Base-by-base conservation (phyloP, 176 grass and related monocot genomes). In the Panicum miliaceum region DNA sequence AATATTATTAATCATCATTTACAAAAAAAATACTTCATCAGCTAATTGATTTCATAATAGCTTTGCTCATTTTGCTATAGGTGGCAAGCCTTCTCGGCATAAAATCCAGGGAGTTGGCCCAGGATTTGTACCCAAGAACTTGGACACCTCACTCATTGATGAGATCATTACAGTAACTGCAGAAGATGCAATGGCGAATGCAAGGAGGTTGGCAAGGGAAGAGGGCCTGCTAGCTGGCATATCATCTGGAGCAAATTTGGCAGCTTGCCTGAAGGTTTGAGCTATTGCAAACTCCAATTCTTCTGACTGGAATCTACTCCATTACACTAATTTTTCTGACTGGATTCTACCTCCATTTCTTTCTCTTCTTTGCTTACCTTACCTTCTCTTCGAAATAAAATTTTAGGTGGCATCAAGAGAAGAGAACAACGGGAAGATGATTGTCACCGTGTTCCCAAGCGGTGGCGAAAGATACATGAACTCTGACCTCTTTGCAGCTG, bases 201-300 rank as follows among this genome's bases (percentile, higher is more conserved):
- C 91, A 29, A 89, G 63, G 54, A 93, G 86, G 86, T 46, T 93
- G 74, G 86, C 89, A n/a, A 84, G 25, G 35, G 91, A 97, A 89
- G 94, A 91, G 77, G 89, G 89, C 6, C 51, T 97, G 37, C 89
- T 93, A 56, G 91, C 82, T 75, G 91, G 91, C 4, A 91, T 97
- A 87, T 97, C 94, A 64, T 97, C 91, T 60, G 84, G 91, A 85
- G 89, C 91, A 51, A 91, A 90, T 76, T 86, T 97, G 60, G 68
- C 94, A 23, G 89, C 91, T 72, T 93, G 89, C 77, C 50, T 97
- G 71, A 86, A 93, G 84, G 94, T 75, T 35, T 7, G 14, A 45
- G 0, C 12, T 27, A 63, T 2, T 18, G 36, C 29, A n/a, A 19
- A 56, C 1, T 59, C 34, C 42, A 27, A 32, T 42, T n/a, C 25